Conservation (phyloP, 345 rosid species). For the Populus deltoides region DNA sequence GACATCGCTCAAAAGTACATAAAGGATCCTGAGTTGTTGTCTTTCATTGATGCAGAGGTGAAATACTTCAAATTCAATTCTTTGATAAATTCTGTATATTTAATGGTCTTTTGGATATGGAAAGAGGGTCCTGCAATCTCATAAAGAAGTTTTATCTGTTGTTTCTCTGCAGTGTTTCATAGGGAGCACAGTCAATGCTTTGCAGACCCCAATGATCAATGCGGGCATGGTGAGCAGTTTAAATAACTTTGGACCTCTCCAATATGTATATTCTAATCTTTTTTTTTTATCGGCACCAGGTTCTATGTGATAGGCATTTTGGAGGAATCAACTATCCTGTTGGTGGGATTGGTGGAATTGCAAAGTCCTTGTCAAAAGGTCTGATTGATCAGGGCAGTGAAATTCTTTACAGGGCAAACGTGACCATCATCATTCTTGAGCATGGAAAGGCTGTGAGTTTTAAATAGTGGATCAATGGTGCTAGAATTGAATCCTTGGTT, state of each 20-base stretch:
- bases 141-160: slow-evolving; percentile 2
- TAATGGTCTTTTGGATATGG: background rate
- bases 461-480: slow-evolving; percentile 7
- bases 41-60: slow-evolving; percentile 97
- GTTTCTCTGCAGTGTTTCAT: slow-evolving; percentile 79
- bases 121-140: background rate
- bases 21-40: slow-evolving; percentile 76
- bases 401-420: slow-evolving; percentile 83
- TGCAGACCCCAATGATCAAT: slow-evolving; percentile 93
- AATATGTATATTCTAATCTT: background rate
- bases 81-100: background rate
- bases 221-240: slow-evolving; percentile 73
- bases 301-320: slow-evolving; percentile 92
- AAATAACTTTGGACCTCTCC: background rate
- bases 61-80: slow-evolving; percentile 13
- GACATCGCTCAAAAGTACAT: slow-evolving; percentile 82
- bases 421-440: slow-evolving; percentile 63
- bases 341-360: slow-evolving; percentile 96
- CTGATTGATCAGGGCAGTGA: slow-evolving; percentile 74
- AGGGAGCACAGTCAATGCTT: slow-evolving; percentile 84
- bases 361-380: slow-evolving; percentile 75
- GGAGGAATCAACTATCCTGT: slow-evolving; percentile 95
- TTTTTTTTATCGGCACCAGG: slow-evolving; percentile 42
- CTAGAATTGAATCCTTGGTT: slow-evolving; percentile 5
- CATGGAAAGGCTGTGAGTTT: slow-evolving; percentile 79